phyloP scores from a whole-genome alignment of 805 yeast genomes.

The Barnettozyma salicaria region DNA sequence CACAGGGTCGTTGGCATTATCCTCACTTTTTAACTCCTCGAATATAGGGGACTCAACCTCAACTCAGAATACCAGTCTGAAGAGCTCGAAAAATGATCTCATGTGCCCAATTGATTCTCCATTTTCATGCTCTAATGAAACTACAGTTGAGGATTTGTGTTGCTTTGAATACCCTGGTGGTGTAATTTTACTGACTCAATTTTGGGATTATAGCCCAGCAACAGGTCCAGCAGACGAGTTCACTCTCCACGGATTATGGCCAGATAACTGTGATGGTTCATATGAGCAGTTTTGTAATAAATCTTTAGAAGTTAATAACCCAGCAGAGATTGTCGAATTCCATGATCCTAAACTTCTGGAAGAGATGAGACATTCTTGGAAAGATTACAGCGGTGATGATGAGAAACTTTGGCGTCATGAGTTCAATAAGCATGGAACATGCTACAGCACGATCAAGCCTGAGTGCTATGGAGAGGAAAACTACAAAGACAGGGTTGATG shows the following conservation, averaged over 20 bases:
- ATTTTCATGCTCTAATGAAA: constrained; percentile 51
- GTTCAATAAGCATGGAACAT: constrained; percentile 91
- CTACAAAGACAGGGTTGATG: constrained; percentile 30
- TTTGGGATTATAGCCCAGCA: constrained; percentile 84
- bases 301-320: constrained; percentile 45
- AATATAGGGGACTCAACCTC: neutral
- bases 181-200: constrained; percentile 75
- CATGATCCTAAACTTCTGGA: constrained; percentile 47
- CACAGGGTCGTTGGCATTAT: neutral
- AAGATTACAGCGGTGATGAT: constrained; percentile 63
- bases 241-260: constrained; percentile 87
- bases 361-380: constrained; percentile 63
- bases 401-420: constrained; percentile 82
- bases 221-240: constrained; percentile 65
- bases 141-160: constrained; percentile 55
- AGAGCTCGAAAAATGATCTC: too few relatives aligned
- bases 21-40: neutral
- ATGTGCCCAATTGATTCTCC: constrained; percentile 56
- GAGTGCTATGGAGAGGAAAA: constrained; percentile 47
- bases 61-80: too few relatives aligned
- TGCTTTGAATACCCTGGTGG: constrained; percentile 90
- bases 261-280: constrained; percentile 80
- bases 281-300: constrained; percentile 75
- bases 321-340: constrained; percentile 38
- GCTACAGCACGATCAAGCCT: constrained; percentile 75